Evolutionary conservation across 2,329 filamentous ascomycete species (phyloP).

Genomic region (Ophiostoma ips): DNA sequence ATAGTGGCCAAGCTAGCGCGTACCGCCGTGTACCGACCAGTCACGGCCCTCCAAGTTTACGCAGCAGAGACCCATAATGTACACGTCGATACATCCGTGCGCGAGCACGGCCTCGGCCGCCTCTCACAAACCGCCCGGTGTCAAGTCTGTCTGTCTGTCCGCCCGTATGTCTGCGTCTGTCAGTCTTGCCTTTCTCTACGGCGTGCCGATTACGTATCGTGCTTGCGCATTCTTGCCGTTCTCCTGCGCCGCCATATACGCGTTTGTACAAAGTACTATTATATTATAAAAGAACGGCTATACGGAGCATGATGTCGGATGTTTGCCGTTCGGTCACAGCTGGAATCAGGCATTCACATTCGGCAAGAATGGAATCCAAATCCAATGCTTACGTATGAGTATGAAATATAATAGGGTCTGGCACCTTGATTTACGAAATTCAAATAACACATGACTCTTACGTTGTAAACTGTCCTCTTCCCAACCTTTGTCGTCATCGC

Average conservation of each 20-base stretch:
- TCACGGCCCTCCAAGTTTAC: background rate
- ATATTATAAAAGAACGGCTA: too few relatives aligned
- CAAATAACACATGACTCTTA: too few relatives aligned
- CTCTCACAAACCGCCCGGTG: background rate
- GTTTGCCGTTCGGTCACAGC: too few relatives aligned
- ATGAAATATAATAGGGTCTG: too few relatives aligned
- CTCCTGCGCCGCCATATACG: background rate
- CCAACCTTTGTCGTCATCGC: too few relatives aligned
- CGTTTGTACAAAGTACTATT: background rate
- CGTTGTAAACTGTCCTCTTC: too few relatives aligned
- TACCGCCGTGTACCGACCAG: background rate
- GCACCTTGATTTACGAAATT: too few relatives aligned
- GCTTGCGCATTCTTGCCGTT: conserved; percentile 1
- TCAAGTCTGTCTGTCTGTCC: background rate
- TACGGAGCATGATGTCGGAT: too few relatives aligned
- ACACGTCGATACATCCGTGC: background rate
- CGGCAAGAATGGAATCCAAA: too few relatives aligned
- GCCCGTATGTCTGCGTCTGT: background rate
- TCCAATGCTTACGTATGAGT: too few relatives aligned
- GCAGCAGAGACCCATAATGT: background rate
- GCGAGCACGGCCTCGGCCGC: background rate
- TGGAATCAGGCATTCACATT: too few relatives aligned
- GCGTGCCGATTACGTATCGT: background rate
- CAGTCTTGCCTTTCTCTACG: background rate
- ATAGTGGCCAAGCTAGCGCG: too few relatives aligned